Evolutionary conservation across 2,329 filamentous ascomycete species (phyloP), one percentile per base, ranked within the genome.

Genomic region (Daldinia sp.): DNA sequence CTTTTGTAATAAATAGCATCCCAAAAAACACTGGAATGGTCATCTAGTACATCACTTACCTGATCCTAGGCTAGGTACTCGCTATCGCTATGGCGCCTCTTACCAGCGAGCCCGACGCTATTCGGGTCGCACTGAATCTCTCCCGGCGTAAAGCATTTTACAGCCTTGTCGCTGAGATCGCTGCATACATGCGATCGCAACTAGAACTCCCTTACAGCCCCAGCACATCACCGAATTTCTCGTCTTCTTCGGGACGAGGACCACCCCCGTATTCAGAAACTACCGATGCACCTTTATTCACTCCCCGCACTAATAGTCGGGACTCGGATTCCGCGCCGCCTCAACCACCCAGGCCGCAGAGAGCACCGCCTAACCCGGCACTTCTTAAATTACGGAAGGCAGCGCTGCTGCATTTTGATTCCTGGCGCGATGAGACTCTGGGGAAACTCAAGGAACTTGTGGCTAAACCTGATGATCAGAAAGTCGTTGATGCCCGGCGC

Each of bases 381-480:
- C 72, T 80, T 7, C 37, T 75, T 34, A 71, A 68, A 23, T 68
- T 85, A 11, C 78, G 82, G 19, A 75, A 72, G 23, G 85, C 86
- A 4, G 87, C 90, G 1, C 75, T 95, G 10, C 79, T 82, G 41
- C 86, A 91, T 71, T 92, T 94, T 71, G 87, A 93, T 65, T 85
- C 87, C n/a, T 97, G 93, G 94, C 83, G 88, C 61, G 83, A 86
- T 23, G 83, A 87, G 29, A 88, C 94, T 1, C 81, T 93, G n/a
- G 78, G 83, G 15, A 85, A 89, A 43, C 81, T 96, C 0, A 88
- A 87, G 48, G 90, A 94, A 68, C 85, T 93, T 3, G 77, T 88
- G 10, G 80, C 84, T 10, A 78, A 81, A 2, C 76, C 81, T 9
- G 83, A 85, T 56, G 80, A 80, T 30, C 75, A 75, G 61, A 81